A percentile compares a stretch with the other conserved stretches of the same genome.
These are phyloP conservation scores for Kwoniella pini DNA, from an alignment of 768 basidiomycete genomes.

Conservation along the genomic window DNA sequence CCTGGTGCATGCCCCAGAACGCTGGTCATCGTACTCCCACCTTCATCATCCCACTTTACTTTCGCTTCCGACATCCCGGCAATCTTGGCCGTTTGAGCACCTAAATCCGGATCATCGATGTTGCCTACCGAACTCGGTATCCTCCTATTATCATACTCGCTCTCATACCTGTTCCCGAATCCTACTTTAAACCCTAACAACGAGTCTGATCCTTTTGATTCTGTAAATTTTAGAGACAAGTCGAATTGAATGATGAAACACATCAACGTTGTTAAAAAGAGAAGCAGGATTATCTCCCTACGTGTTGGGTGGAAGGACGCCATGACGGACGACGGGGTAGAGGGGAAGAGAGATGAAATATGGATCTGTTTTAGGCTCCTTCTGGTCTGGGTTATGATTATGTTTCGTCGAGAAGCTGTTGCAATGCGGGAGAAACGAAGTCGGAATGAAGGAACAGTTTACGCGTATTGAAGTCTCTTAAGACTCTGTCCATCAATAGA, in stretches of 20 bases:
- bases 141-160: constrained; percentile 19
- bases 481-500: too few relatives aligned
- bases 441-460: too few relatives aligned
- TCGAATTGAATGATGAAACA: constrained; percentile 75
- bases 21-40: constrained; percentile 58
- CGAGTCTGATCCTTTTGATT: constrained; percentile 36
- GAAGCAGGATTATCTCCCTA: constrained; percentile 70
- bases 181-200: constrained; percentile 35
- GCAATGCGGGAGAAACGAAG: too few relatives aligned
- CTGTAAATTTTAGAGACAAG: constrained; percentile 61
- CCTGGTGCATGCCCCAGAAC: constrained; percentile 77
- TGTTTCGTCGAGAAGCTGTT: too few relatives aligned
- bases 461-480: too few relatives aligned
- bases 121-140: not conserved
- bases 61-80: constrained; percentile 48
- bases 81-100: constrained; percentile 28
- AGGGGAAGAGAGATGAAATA: not conserved
- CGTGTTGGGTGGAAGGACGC: constrained; percentile 60
- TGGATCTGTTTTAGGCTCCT: too few relatives aligned
- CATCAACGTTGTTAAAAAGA: constrained; percentile 68
- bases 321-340: constrained; percentile 12
- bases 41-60: constrained; percentile 45
- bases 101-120: constrained; percentile 35
- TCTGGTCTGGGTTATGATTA: too few relatives aligned
- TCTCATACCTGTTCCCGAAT: constrained; percentile 11